phyloP scores from a whole-genome alignment of 2,329 filamentous ascomycete genomes.

The Parasarocladium wereldwijsianum region DNA sequence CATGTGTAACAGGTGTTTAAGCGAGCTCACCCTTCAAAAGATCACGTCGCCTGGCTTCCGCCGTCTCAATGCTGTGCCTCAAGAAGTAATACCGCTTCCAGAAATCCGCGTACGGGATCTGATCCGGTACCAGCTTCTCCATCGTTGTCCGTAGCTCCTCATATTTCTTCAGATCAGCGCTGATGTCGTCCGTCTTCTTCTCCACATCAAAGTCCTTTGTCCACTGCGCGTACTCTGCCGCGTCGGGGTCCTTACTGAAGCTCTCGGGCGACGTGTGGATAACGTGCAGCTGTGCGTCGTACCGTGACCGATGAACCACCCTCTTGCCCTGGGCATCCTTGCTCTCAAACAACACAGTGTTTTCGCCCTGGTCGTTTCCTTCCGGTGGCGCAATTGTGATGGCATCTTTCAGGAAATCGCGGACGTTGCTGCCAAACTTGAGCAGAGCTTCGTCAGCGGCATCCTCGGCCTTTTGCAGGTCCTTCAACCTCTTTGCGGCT shows the following conservation, averaged over 20 bases:
- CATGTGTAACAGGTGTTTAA: background rate
- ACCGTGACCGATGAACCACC: constrained; percentile 85
- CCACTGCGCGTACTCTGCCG: constrained; percentile 63
- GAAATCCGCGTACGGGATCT: constrained; percentile 77
- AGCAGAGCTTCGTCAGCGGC: constrained; percentile 90
- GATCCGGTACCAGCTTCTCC: constrained; percentile 91
- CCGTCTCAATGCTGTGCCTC: constrained; percentile 80
- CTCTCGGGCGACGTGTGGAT: constrained; percentile 76
- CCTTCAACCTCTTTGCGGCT: constrained; percentile 70
- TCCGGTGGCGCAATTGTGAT: constrained; percentile 71
- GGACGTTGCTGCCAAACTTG: constrained; percentile 78
- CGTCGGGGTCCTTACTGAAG: constrained; percentile 68
- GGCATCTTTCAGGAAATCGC: constrained; percentile 80
- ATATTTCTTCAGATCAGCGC: constrained; percentile 70
- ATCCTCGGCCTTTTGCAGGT: constrained; percentile 84
- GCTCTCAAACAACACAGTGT: constrained; percentile 75
- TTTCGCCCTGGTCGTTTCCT: constrained; percentile 30
- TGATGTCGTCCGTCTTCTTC: constrained; percentile 71
- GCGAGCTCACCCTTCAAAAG: constrained; percentile 64
- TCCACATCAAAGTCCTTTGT: constrained; percentile 63
- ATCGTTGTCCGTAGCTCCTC: constrained; percentile 74
- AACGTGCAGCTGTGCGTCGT: constrained; percentile 90
- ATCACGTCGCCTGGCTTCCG: constrained; percentile 77
- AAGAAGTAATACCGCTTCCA: constrained; percentile 96
- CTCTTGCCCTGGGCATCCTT: constrained; percentile 82